Evolutionary conservation across 139 green algal genomes (phyloP).

Genomic region (Chlorella sp.): DNA sequence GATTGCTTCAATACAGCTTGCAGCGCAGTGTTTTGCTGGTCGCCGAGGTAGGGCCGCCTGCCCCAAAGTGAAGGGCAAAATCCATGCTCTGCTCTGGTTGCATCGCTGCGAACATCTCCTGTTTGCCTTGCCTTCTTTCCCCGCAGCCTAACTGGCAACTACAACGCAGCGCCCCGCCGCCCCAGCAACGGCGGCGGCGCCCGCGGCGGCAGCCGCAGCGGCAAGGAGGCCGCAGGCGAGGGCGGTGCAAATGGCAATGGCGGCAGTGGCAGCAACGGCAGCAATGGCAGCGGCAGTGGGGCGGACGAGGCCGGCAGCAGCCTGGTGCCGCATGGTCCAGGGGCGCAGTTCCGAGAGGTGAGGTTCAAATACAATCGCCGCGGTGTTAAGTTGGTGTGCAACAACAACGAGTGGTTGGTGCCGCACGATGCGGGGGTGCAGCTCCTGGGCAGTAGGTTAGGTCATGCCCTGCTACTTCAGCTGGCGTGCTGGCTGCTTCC

Average conservation of each 20-base stretch:
- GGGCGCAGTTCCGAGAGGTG: slow-evolving; percentile 41
- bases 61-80: too few relatives aligned
- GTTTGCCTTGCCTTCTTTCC: too few relatives aligned
- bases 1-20: too few relatives aligned
- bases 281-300: background rate
- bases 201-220: background rate
- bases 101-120: too few relatives aligned
- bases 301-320: background rate
- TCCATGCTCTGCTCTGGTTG: too few relatives aligned
- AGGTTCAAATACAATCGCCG: background rate
- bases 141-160: slow-evolving; percentile 11
- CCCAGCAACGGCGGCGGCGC: background rate
- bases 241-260: background rate
- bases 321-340: slow-evolving; percentile 37
- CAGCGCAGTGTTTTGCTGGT: too few relatives aligned
- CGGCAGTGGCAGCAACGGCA: background rate
- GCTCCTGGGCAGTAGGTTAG: too few relatives aligned
- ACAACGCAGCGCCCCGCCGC: background rate
- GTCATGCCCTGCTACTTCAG: too few relatives aligned
- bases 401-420: too few relatives aligned
- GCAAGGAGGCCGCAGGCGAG: background rate
- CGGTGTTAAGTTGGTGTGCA: background rate
- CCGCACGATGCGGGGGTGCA: too few relatives aligned
- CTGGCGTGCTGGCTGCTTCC: too few relatives aligned
- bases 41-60: too few relatives aligned